A percentile compares a stretch with the other conserved stretches of the same genome.
phyloP scores from a whole-genome alignment of 2,329 filamentous ascomycete genomes.

The Cercospora janseana region DNA sequence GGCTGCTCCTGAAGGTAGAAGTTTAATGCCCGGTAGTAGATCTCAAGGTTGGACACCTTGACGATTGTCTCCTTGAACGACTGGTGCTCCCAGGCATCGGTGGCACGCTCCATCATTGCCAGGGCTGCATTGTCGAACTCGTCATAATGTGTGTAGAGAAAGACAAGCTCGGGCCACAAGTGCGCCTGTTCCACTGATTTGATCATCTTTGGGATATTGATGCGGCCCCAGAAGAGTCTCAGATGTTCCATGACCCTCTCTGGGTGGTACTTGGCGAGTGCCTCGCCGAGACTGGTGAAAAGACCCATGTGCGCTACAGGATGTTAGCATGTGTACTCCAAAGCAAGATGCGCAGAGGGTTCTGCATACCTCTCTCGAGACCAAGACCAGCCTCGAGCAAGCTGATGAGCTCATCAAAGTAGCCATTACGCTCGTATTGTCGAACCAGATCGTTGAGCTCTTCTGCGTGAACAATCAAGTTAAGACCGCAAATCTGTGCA shows the following conservation, averaged over 20 bases:
- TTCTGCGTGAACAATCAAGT: conserved; percentile 95
- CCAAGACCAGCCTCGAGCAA: conserved; percentile 93
- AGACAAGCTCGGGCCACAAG: conserved; percentile 95
- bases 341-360: not conserved
- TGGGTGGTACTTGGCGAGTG: conserved; percentile 89
- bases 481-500: conserved; percentile 97
- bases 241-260: conserved; percentile 98
- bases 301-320: conserved; percentile 83
- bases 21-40: conserved; percentile 95
- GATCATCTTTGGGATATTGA: conserved; percentile 98
- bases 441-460: conserved; percentile 89
- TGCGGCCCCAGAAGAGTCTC: conserved; percentile 95
- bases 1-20: conserved; percentile 98
- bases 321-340: conserved; percentile 10
- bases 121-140: conserved; percentile 97
- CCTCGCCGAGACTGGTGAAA: conserved; percentile 91
- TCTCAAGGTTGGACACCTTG: conserved; percentile 97
- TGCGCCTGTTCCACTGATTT: conserved; percentile 89
- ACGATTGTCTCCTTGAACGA: conserved; percentile 98
- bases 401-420: conserved; percentile 96
- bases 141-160: conserved; percentile 97
- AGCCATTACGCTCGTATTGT: conserved; percentile 94
- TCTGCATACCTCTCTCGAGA: conserved; percentile 59
- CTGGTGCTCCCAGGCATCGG: conserved; percentile 98
- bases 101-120: conserved; percentile 94